Base-by-base conservation (phyloP, 768 basidiomycete species). In the Vararia minispora region DNA sequence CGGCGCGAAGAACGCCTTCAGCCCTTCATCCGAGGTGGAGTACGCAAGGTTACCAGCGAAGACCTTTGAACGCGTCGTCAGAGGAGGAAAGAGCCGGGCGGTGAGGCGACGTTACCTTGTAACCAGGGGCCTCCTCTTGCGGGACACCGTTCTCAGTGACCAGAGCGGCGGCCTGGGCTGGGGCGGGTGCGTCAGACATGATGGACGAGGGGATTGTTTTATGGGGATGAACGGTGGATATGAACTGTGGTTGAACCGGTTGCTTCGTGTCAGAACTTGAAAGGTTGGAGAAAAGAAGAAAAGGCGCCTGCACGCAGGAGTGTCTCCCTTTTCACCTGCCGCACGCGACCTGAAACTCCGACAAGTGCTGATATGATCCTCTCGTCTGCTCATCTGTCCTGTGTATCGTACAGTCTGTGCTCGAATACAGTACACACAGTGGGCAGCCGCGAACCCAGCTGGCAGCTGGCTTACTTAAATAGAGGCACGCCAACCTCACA, bases 31-130 rank as follows among this genome's bases (percentile, higher is more conserved):
- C 71, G 83, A 87, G 51, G 86, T 89, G 57, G 78, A 70, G 65
- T 91, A 94, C 69, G 87, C 77, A 71, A 94, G 88, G 68, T 94
- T 94, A 53, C 90, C 90, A 57, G 80, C 86, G 62, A 92, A 92
- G 69, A 90, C 85, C 88, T 91, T 52, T 16, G 34, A 18, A 35
- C 36, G 12, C 26, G 21, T 36, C 35, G 33, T 35, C 37, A 35
- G 44, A 44, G 38, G 38, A 26, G 28, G 22, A 13, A 22, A 43
- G 13, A 22, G 27, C 33, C 44, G 33, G 25, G 36, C 38, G 43
- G 47, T 53, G 51, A 54, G 36, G 53, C 26, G 41, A 58, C 55
- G 35, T 34, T 52, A 84, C 85, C 75, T 88, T 89, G 79, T 78
- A 81, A 60, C 74, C 77, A 56, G 76, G 74, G 50, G 69, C 67